Evolutionary conservation across 2,329 filamentous ascomycete genomes (phyloP), one percentile per base, ranked within the genome.

Genomic region (Neonectria hederae): DNA sequence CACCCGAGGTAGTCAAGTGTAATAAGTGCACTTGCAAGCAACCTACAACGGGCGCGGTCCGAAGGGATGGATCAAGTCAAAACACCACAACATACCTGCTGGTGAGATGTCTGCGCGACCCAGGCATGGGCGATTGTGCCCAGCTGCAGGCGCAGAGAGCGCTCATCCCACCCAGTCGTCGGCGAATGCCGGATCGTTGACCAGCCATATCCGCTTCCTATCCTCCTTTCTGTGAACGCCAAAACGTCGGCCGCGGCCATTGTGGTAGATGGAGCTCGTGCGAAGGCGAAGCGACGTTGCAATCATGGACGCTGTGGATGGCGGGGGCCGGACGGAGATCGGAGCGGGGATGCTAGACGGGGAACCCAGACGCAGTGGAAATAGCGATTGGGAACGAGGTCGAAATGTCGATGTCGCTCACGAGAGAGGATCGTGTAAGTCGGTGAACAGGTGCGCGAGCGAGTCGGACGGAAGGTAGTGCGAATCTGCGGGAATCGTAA

Each of bases 161-260:
- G 60, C 59, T 76, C 71, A 75, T 70, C 69, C 73, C 70, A 72
- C 61, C 56, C 65, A 74, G 54, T 70, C 65, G 54, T 70, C 65
- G 62, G 67, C 74, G 70, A 77, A 75, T 64, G 72, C 66, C 51
- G 76, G 72, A 67, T 76, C 68, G 75, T 73, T 72, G 69, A 71
- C 73, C 69, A 80, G 68, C 77, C 78, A 80, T 74, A 77, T 71
- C 65, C 76, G 76, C 73, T 79, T 80, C 72, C 78, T 78, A 74
- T 77, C 79, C 77, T 81, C 77, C 74, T 76, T 75, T 76, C 79
- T 77, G 75, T 79, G 70, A 77, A 79, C 67, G 76, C 75, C 77
- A 82, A 74, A 79, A 86, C 79, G 71, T 80, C 79, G 79, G 80
- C 81, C 76, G 83, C 78, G 77, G 86, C 85, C 86, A 88, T 88